Evolutionary conservation across 2,329 filamentous ascomycete species (phyloP).

Genomic region (Pseudocercospora eumusae): DNA sequence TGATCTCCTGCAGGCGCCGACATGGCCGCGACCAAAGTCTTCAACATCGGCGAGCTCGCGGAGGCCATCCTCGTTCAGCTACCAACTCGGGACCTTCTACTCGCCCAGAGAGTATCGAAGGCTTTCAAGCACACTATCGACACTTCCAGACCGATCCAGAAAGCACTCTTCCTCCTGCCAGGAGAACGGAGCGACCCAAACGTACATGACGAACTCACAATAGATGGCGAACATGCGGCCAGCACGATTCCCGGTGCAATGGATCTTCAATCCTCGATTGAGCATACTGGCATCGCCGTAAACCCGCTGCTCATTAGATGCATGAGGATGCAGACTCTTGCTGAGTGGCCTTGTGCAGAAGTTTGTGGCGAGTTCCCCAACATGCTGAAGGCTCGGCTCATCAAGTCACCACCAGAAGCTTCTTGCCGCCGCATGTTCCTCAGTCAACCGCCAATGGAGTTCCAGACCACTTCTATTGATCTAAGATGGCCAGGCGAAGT

Average conservation of each 20-base stretch:
- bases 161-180: slow-evolving; percentile 10
- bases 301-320: not conserved
- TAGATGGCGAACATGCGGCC: not conserved
- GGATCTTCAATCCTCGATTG: not conserved
- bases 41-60: slow-evolving; percentile 12
- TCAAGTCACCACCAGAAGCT: not conserved
- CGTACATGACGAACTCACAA: not conserved
- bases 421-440: not conserved
- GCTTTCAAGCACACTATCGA: slow-evolving; percentile 5
- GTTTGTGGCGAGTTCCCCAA: not conserved
- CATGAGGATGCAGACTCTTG: not conserved
- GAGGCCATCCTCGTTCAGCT: slow-evolving; percentile 5
- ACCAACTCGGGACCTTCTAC: slow-evolving; percentile 1
- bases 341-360: not conserved
- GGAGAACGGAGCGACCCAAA: not conserved
- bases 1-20: not conserved
- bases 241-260: not conserved
- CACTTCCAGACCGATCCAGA: not conserved
- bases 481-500: not conserved
- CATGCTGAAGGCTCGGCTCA: not conserved
- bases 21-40: slow-evolving; percentile 7
- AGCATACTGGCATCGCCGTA: not conserved
- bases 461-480: not conserved
- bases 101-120: not conserved
- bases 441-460: not conserved